These are phyloP conservation scores for Pleurotus djamor DNA, from an alignment of 768 basidiomycete species.

Conservation along the genomic window DNA sequence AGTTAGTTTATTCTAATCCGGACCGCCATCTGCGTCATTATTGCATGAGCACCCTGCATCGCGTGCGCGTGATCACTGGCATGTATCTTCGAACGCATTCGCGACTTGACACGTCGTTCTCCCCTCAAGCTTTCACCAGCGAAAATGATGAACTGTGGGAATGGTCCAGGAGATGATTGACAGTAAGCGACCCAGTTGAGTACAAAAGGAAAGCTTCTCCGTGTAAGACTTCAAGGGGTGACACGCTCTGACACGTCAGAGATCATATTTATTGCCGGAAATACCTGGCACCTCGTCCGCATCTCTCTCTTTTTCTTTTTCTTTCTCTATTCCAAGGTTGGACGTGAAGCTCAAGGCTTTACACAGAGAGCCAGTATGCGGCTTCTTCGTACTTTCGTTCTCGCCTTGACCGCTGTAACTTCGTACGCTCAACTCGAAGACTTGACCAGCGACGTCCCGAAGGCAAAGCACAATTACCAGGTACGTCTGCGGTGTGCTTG, in stretches of 20 bases:
- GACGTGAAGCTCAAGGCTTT: conserved; percentile 6
- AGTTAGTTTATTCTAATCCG: not conserved
- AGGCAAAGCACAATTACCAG: conserved; percentile 72
- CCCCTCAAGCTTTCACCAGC: not conserved
- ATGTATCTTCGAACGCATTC: not conserved
- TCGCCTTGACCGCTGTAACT: conserved; percentile 41
- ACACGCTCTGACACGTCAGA: conserved; percentile 13
- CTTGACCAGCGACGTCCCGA: conserved; percentile 31
- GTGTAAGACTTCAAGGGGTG: not conserved
- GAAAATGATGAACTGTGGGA: not conserved
- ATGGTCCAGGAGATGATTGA: not conserved
- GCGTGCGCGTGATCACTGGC: not conserved
- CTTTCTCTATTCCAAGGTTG: not conserved
- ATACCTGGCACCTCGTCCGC: not conserved
- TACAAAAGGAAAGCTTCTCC: not conserved
- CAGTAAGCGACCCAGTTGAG: not conserved
- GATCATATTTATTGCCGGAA: not conserved
- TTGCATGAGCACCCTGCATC: not conserved
- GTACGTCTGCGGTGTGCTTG: conserved; percentile 28
- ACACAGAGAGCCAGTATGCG: conserved; percentile 46
- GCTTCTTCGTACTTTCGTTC: conserved; percentile 48
- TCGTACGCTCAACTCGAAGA: conserved; percentile 49
- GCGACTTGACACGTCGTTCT: conserved; percentile 5
- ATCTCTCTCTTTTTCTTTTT: not conserved
- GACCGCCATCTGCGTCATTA: not conserved